phyloP scores from a whole-genome alignment of 2,329 filamentous ascomycete genomes.

The Cryphonectria naterciae region DNA sequence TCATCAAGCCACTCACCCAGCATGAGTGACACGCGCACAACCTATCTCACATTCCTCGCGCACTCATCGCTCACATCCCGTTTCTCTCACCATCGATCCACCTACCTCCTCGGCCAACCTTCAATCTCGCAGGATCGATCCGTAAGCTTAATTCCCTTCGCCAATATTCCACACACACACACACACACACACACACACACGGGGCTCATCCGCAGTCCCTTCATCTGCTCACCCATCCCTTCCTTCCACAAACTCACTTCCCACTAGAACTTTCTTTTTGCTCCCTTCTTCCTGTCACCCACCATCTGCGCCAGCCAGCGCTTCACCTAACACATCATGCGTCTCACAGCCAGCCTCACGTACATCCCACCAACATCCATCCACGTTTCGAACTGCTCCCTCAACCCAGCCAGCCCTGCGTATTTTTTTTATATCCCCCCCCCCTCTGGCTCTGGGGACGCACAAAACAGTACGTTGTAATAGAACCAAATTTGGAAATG shows the following conservation, averaged over 20 bases:
- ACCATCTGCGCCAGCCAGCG: conserved; percentile 5
- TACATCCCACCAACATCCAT: not conserved
- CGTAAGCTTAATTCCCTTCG: not conserved
- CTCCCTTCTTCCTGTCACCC: not conserved
- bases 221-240: not conserved
- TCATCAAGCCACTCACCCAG: conserved; percentile 10
- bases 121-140: conserved; percentile 3
- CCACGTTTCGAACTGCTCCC: not conserved
- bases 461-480: not conserved
- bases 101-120: not conserved
- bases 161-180: not conserved
- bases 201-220: not conserved
- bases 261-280: too few relatives aligned
- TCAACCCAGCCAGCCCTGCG: not conserved
- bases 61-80: not conserved
- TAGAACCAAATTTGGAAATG: not conserved
- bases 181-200: not conserved
- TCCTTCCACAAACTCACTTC: not conserved
- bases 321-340: conserved; percentile 15
- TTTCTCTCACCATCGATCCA: not conserved
- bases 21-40: not conserved
- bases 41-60: not conserved
- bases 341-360: not conserved
- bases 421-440: not conserved
- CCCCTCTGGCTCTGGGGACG: too few relatives aligned